Evolutionary conservation across 2,329 filamentous ascomycete species (phyloP), one percentile per base, ranked within the genome.

Genomic region (Trichoderma harzianum): DNA sequence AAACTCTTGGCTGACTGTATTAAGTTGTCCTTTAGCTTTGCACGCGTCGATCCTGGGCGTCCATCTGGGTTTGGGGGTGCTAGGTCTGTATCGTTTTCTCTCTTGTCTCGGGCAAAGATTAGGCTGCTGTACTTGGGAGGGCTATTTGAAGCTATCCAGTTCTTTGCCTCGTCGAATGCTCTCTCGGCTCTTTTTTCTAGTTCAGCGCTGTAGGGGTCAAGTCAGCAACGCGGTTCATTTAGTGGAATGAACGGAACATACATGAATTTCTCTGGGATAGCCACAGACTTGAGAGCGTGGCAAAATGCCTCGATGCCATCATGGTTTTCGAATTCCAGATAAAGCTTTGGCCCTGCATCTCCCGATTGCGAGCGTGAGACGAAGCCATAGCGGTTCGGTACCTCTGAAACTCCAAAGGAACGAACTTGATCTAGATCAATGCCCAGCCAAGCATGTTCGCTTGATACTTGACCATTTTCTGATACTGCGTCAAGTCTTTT

Each of bases 11-110:
- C n/a, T 14, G 61, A 36, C 24, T 62, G 73, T 36, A 73, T 62
- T 76, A 80, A 76, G 30, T 47, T 76, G 51, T 80, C 78, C 47
- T 76, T 79, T 39, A 80, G 73, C 32, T 77, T 79, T n/a, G 51
- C 51, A 14, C 39, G 60, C 12, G 28, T 16, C 30, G 67, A 36
- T 26, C 32, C 36, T 21, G 67, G 16, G 14, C 21, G 36, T 24
- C 39, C 36, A 24, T 39, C 57, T 18, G 39, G 39, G 47, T 39
- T 53, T 5, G 57, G 12, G 12, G 67, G 51, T 53, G 39, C 43
- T 53, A 39, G 39, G 3, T 16, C 30, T 5, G 5, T 26, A 34
- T 21, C 57, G 26, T 36, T 36, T 47, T 39, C 34, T 43, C 21
- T 34, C 21, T 26, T 34, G 7, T 24, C 65, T 28, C 34, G 32